phyloP scores from a whole-genome alignment of 805 yeast species.

The Priceomyces melissophilus region DNA sequence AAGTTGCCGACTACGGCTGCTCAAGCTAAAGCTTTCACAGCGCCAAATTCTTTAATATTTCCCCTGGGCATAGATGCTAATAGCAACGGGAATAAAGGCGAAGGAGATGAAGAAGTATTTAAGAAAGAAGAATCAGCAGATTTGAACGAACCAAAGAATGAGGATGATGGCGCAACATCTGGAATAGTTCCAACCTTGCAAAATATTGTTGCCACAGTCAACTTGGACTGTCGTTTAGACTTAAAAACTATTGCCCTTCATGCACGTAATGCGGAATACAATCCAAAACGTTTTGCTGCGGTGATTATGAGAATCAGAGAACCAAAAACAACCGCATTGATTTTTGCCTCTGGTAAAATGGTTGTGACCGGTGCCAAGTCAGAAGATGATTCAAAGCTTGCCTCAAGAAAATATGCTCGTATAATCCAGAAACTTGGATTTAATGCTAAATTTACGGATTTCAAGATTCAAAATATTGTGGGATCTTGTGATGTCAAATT shows the following conservation, averaged over 20 bases:
- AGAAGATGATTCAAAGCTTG: conserved; percentile 97
- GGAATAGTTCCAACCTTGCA: conserved; percentile 95
- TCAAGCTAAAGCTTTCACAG: conserved; percentile 69
- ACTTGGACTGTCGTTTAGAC: conserved; percentile 92
- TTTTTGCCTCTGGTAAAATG: conserved; percentile 98
- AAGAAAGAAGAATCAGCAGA: conserved; percentile 14
- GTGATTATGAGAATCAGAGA: conserved; percentile 99
- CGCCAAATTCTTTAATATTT: conserved; percentile 59
- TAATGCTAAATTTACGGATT: conserved; percentile 96
- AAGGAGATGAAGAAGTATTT: conserved; percentile 4
- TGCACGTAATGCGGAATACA: conserved; percentile 98
- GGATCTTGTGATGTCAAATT: conserved; percentile 98
- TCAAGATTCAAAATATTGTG: conserved; percentile 96
- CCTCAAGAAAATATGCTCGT: conserved; percentile 96
- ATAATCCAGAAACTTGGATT: conserved; percentile 97
- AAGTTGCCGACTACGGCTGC: conserved; percentile 77
- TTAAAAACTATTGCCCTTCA: conserved; percentile 95
- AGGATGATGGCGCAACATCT: conserved; percentile 74
- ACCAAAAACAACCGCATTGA: conserved; percentile 96
- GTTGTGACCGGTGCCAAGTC: conserved; percentile 99
- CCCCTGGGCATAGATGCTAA: conserved; percentile 48
- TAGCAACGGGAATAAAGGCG: conserved; percentile 10
- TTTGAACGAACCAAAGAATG: conserved; percentile 38
- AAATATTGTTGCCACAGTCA: conserved; percentile 97
- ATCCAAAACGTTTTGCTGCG: conserved; percentile 98